Percentiles rank a stretch among this genome's conserved stretches.
Evolutionary conservation across 306 rosid genomes (phyloP).

Genomic region (Senna tora): DNA sequence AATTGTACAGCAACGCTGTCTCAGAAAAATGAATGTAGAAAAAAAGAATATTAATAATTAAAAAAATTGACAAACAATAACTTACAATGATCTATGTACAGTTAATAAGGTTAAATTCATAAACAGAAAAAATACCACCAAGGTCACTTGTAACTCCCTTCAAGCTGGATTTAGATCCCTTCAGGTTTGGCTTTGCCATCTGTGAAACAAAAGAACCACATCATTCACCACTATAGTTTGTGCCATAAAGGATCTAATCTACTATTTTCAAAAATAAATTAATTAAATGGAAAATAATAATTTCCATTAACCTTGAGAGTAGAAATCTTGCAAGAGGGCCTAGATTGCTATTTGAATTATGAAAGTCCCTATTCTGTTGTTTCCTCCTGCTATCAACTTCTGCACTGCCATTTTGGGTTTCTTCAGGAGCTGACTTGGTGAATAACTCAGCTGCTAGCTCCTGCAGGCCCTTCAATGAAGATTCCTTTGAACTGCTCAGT

Average conservation of each 20-base stretch:
- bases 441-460: constrained; percentile 69
- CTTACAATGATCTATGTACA: constrained; percentile 67
- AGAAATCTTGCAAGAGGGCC: constrained; percentile 97
- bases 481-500: constrained; percentile 74
- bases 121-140: constrained; percentile 45
- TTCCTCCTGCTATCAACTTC: constrained; percentile 62
- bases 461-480: constrained; percentile 78
- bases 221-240: constrained; percentile 3
- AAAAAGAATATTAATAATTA: constrained; percentile 20
- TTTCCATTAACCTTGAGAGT: constrained; percentile 78
- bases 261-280: constrained; percentile 20
- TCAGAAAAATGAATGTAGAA: constrained; percentile 41
- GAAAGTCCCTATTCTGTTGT: constrained; percentile 70
- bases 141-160: constrained; percentile 30
- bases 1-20: constrained; percentile 46
- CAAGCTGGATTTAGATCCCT: constrained; percentile 60
- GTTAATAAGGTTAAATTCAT: constrained; percentile 44
- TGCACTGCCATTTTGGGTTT: constrained; percentile 41
- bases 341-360: constrained; percentile 76
- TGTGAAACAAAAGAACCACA: constrained; percentile 39
- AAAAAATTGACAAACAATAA: constrained; percentile 35
- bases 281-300: constrained; percentile 27
- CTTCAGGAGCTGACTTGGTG: constrained; percentile 62
- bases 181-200: constrained; percentile 80
- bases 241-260: constrained; percentile 3